Evolutionary conservation across 805 yeast species (phyloP).

Genomic region (Kuraishia hungarica): DNA sequence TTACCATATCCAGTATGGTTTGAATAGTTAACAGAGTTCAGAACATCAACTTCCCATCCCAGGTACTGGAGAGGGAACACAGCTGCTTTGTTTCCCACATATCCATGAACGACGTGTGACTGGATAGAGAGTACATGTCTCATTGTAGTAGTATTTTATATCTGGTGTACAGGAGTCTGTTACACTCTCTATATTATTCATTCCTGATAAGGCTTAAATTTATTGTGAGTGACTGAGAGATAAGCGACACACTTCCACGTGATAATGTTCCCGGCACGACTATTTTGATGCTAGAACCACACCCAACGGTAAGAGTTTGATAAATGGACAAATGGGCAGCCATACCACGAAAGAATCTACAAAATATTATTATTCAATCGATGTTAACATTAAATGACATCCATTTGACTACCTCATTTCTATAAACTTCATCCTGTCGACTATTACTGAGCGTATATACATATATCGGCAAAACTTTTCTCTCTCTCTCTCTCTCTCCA

Average conservation of each 20-base stretch:
- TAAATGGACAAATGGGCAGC: neutral
- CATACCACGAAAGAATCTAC: neutral
- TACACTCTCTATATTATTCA: neutral
- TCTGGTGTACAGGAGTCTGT: neutral
- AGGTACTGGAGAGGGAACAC: constrained; percentile 54
- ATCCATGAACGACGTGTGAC: constrained; percentile 69
- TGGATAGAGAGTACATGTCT: constrained; percentile 41
- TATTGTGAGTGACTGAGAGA: neutral
- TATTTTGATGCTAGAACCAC: neutral
- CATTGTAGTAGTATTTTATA: neutral
- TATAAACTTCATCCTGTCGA: neutral
- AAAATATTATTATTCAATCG: too few species aligned
- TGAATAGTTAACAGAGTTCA: constrained; percentile 59
- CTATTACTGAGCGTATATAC: neutral
- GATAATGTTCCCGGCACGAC: neutral
- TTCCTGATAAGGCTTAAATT: neutral
- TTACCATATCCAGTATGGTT: constrained; percentile 68
- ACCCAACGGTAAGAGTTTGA: neutral
- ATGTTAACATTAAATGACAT: neutral
- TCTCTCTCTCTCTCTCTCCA: neutral
- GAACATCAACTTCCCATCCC: constrained; percentile 65
- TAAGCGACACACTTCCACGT: neutral
- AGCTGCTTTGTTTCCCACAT: constrained; percentile 62
- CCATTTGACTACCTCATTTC: neutral
- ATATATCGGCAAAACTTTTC: neutral